Evolutionary conservation across 768 basidiomycete genomes (phyloP).

Genomic region (Naganishia onofrii): DNA sequence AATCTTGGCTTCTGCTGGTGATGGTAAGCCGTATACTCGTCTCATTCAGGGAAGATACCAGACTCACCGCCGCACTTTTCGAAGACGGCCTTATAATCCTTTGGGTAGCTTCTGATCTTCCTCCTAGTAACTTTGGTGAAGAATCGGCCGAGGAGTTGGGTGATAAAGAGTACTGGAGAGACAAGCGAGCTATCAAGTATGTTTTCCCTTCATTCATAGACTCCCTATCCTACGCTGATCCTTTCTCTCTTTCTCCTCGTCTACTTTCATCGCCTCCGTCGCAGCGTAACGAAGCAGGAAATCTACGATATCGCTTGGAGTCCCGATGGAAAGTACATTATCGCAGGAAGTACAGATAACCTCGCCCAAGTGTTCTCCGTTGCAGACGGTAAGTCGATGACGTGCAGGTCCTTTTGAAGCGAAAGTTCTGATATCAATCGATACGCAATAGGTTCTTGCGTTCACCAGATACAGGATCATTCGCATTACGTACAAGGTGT

Average conservation of each 20-base stretch:
- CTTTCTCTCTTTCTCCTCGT: neutral
- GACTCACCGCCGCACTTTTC: neutral
- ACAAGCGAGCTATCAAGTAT: slow-evolving; percentile 73
- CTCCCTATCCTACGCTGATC: neutral
- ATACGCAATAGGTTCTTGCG: slow-evolving; percentile 65
- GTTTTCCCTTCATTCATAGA: slow-evolving; percentile 33
- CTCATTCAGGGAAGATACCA: neutral
- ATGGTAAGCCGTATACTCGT: slow-evolving; percentile 62
- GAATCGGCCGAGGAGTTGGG: slow-evolving; percentile 75
- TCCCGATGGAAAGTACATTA: slow-evolving; percentile 85
- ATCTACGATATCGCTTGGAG: slow-evolving; percentile 98
- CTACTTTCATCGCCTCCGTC: neutral
- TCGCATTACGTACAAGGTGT: slow-evolving; percentile 97
- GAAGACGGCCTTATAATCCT: slow-evolving; percentile 95
- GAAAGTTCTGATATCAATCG: neutral
- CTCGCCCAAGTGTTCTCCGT: slow-evolving; percentile 78
- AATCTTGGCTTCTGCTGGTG: slow-evolving; percentile 90
- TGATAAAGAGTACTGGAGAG: slow-evolving; percentile 95
- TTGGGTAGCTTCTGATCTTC: slow-evolving; percentile 79
- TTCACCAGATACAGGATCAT: slow-evolving; percentile 89
- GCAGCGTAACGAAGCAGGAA: slow-evolving; percentile 86
- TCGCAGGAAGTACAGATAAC: slow-evolving; percentile 97
- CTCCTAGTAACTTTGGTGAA: slow-evolving; percentile 77
- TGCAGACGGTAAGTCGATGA: slow-evolving; percentile 62
- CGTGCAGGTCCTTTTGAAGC: neutral